Evolutionary conservation across 192 early-diverging fungal species (phyloP), one percentile per base, ranked within the genome.

Genomic region (Spinellus fusiger): DNA sequence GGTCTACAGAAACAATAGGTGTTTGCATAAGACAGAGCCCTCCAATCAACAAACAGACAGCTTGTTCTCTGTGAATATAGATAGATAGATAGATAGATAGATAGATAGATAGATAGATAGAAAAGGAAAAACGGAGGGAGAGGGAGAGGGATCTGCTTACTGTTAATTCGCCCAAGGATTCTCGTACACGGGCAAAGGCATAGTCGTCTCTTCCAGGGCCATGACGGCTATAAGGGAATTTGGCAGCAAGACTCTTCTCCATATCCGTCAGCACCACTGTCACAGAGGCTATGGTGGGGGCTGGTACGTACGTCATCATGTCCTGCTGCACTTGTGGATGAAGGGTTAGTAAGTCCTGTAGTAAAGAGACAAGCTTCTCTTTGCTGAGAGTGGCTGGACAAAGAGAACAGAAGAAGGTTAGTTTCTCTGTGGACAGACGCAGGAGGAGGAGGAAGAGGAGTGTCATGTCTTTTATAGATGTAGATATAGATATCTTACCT

Each of bases 141-240:
- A n/a, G n/a, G n/a, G n/a, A n/a, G n/a, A n/a, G n/a, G n/a, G n/a
- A 10, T 20, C 0, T 4, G 56, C 68, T 46, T 76, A 81, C 84
- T 22, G 77, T 69, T 20, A 95, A 76, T 56, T 96, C 92, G 3
- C 78, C 71, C 22, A 97, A 70, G 7, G 77, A 74, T 40, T 87
- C 84, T 61, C 83, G 79, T 44, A 96, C 91, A 56, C 96, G 80
- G 69, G 89, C 86, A 74, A 85, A 96, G 5, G 92, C 84, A 73
- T 98, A 98, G 71, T 92, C 89, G 71, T 95, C 93, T 26, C 78
- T 74, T 1, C 70, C 63, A 20, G 84, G 81, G 15, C 94, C 94
- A 44, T 80, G 79, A 63, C 88, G 85, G 56, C 81, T 88, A 78
- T 96, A 98, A 0, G 94, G 94, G 70, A 94, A 95, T 3, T 86